Evolutionary conservation across 2,329 filamentous ascomycete genomes (phyloP), one percentile per base, ranked within the genome.

Genomic region (Penicillium olsonii): DNA sequence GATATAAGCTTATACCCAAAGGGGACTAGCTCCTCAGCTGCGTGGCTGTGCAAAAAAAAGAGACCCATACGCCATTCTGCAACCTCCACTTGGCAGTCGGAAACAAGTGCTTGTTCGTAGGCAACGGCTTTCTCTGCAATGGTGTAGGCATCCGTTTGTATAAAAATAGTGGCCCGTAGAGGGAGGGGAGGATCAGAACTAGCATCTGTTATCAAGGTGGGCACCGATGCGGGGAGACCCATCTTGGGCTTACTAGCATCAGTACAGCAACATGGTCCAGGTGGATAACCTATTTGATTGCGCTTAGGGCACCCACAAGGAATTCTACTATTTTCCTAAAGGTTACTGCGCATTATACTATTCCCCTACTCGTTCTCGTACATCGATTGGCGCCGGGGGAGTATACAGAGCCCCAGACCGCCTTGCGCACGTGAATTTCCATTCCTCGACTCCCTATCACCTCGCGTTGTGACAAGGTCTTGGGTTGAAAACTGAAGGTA

Each of bases 1-100:
- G 19, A 41, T 45, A 52, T 46, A 31, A 31, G 14, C 34, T 48
- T 42, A 51, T 57, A 50, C 41, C 37, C 5, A 35, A 50, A 56
- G 46, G 45, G 43, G 51, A 50, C 38, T 53, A 57, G 49, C 45
- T 38, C 50, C 54, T 57, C 57, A 62, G 61, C 60, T 61, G 52
- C 50, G 63, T 64, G 63, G 63, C 63, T 65, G 63, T 65, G 63
- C 61, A 48, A 50, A 50, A 50, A 33, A 37, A n/a, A n/a, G n/a
- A n/a, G n/a, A n/a, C n/a, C n/a, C n/a, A n/a, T n/a, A n/a, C n/a
- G n/a, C n/a, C 27, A 37, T 42, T 39, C 19, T 22, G 7, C 40
- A 31, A 34, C 40, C 48, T 52, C 52, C 48, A 52, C 52, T 29
- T 31, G 27, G 37, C 29, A 33, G 22, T 29, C 27, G 26, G 12